Conservation (phyloP, 805 yeast species). For the Candida ortonii region DNA sequence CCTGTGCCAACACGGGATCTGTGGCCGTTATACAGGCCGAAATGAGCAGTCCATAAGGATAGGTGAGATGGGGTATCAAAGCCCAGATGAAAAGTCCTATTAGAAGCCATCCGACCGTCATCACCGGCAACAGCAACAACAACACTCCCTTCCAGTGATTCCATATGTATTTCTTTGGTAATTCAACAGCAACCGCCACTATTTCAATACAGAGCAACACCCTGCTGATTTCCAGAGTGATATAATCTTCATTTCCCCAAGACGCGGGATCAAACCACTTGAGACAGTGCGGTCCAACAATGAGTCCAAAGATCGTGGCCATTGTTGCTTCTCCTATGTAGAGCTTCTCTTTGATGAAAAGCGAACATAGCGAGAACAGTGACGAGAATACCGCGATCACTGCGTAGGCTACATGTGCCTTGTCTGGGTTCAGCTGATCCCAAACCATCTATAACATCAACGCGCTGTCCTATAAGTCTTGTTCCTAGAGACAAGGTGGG, state of each 20-base stretch:
- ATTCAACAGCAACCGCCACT: conserved; percentile 69
- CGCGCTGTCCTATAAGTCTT: too few relatives aligned
- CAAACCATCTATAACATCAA: conserved; percentile 36
- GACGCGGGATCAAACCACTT: conserved; percentile 54
- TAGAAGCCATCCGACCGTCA: conserved; percentile 69
- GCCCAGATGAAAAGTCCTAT: conserved; percentile 63
- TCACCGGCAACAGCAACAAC: conserved; percentile 61
- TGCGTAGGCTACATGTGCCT: conserved; percentile 45
- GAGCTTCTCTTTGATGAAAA: conserved; percentile 54
- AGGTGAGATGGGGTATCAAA: conserved; percentile 54
- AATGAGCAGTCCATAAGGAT: conserved; percentile 55
- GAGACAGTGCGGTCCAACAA: conserved; percentile 58
- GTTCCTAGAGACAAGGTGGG: too few relatives aligned
- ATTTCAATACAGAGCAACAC: conserved; percentile 69
- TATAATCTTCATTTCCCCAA: conserved; percentile 55
- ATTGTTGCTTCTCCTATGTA: conserved; percentile 68
- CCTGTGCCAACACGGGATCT: conserved; percentile 72
- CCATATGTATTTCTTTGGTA: conserved; percentile 63
- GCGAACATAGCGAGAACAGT: conserved; percentile 54
- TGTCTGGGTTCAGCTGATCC: conserved; percentile 32
- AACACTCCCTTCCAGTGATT: conserved; percentile 57
- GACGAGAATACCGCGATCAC: conserved; percentile 60
- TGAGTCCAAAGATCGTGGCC: conserved; percentile 59
- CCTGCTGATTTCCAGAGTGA: conserved; percentile 58
- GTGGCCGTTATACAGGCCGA: conserved; percentile 76